Base-by-base conservation (phyloP, 768 basidiomycete genomes). In the Lentinula detonsa region DNA sequence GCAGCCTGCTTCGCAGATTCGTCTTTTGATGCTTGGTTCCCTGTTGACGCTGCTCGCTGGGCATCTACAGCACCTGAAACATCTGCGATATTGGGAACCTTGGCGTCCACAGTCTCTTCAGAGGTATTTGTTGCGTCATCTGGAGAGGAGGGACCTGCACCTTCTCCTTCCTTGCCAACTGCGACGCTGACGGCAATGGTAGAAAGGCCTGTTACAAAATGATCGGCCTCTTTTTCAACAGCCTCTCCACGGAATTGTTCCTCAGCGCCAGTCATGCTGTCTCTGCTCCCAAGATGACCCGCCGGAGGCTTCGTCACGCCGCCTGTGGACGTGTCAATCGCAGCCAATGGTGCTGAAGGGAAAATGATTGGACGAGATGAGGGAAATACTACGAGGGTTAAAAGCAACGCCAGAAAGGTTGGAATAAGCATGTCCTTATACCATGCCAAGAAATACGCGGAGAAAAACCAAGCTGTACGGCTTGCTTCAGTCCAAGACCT, bases 401-500 rank as follows among this genome's bases (percentile, higher is more conserved):
- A 62, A 21, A 76, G 43, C 13, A 74, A 69, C 42, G 65, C 42
- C 57, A 75, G 59, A 60, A 78, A 45, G 10, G 72, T 51, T 3
- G 76, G 72, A n/a, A 70, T 64, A 57, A 80, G 66, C 31, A 76
- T 60, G 33, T 75, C 68, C 51, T 68, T 65, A 58, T 64, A 68
- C 78, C 78, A 80, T 1, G 75, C 73, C 5, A 69, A n/a, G 51
- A 70, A 67, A 63, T 80, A 80, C 33, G 70, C 62, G 63, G 70
- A 73, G 54, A 66, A 68, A 63, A 64, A 71, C 16, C 65, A 68
- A 21, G 67, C 70, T n/a, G 71, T 73, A 21, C 71, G 66, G 18
- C 65, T 68, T 31, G 66, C 70, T 54, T 80, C 77, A 58, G 74
- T 73, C 78, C 78, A 80, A 7, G 72, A 72, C 13, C 76, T 68